Conservation (phyloP, 768 basidiomycete genomes). For the Auriscalpium orientale region DNA sequence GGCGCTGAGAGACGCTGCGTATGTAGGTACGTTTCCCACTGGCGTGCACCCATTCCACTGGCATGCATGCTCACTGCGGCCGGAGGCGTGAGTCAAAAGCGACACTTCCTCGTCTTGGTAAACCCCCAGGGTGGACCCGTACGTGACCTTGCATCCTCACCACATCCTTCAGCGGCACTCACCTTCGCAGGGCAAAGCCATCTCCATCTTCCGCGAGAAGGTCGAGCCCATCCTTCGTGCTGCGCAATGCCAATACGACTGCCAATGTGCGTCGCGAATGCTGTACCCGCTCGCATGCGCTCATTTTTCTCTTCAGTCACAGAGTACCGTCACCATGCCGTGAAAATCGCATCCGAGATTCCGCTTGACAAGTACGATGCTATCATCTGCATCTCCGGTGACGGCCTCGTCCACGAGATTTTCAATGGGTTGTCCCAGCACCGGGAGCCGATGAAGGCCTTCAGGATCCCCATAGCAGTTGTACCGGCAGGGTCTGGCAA, state of each 20-base stretch:
- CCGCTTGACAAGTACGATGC: slow-evolving; percentile 55
- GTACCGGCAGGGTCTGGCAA: slow-evolving; percentile 84
- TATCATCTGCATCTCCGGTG: slow-evolving; percentile 70
- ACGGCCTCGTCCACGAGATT: slow-evolving; percentile 78
- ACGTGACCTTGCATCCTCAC: slow-evolving; percentile 19
- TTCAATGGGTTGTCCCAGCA: slow-evolving; percentile 77
- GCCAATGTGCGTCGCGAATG: slow-evolving; percentile 43
- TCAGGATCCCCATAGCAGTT: slow-evolving; percentile 63
- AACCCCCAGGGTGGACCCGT: slow-evolving; percentile 81
- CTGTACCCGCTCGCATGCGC: neutral
- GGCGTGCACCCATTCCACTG: slow-evolving; percentile 13
- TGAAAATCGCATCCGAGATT: slow-evolving; percentile 51
- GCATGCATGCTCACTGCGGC: neutral
- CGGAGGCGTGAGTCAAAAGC: slow-evolving; percentile 44
- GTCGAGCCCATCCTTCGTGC: slow-evolving; percentile 69
- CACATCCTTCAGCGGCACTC: slow-evolving; percentile 1
- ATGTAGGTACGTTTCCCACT: slow-evolving; percentile 41
- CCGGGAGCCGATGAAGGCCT: slow-evolving; percentile 47
- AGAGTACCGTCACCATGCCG: slow-evolving; percentile 63
- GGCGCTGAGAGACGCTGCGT: slow-evolving; percentile 47
- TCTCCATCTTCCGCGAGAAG: slow-evolving; percentile 40
- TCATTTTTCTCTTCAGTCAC: slow-evolving; percentile 2
- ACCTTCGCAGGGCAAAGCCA: slow-evolving; percentile 50
- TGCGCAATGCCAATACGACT: slow-evolving; percentile 55
- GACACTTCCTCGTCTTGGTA: slow-evolving; percentile 60